Percentiles rank a stretch among this genome's conserved stretches.
phyloP scores from a whole-genome alignment of 345 rosid genomes.

The Salix purpurea region DNA sequence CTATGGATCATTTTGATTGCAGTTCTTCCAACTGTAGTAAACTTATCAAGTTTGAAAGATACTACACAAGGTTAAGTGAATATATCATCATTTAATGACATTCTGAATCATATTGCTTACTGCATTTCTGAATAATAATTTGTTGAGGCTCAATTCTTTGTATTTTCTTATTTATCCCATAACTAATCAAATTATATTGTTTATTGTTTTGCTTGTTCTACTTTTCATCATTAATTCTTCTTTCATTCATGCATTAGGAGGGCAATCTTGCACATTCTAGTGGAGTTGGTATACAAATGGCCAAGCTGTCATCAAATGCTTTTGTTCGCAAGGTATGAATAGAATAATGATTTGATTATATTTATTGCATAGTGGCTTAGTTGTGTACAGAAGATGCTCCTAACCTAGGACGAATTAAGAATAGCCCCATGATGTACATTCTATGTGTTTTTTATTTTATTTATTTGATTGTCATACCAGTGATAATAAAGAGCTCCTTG shows the following conservation, averaged over 20 bases:
- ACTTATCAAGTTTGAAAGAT: neutral
- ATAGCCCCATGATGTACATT: neutral
- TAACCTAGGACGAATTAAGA: neutral
- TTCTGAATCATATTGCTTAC: neutral
- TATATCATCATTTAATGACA: neutral
- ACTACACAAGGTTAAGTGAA: neutral
- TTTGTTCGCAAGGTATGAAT: constrained; percentile 63
- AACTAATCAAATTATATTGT: neutral
- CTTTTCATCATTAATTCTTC: neutral
- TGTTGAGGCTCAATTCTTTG: neutral
- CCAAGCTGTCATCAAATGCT: constrained; percentile 50
- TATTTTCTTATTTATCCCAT: neutral
- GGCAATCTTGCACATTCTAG: constrained; percentile 35
- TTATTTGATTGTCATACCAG: neutral
- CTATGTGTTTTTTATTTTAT: neutral
- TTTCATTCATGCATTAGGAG: constrained; percentile 28
- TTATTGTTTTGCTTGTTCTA: neutral
- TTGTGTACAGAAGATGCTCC: neutral
- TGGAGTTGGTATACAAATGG: constrained; percentile 33
- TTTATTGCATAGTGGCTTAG: neutral
- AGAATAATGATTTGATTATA: neutral
- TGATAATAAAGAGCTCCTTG: neutral
- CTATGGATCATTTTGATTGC: neutral
- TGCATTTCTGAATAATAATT: neutral
- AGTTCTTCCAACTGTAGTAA: neutral